Evolutionary conservation across 306 rosid species (phyloP).

Genomic region (Vigna reflexopilosa): DNA sequence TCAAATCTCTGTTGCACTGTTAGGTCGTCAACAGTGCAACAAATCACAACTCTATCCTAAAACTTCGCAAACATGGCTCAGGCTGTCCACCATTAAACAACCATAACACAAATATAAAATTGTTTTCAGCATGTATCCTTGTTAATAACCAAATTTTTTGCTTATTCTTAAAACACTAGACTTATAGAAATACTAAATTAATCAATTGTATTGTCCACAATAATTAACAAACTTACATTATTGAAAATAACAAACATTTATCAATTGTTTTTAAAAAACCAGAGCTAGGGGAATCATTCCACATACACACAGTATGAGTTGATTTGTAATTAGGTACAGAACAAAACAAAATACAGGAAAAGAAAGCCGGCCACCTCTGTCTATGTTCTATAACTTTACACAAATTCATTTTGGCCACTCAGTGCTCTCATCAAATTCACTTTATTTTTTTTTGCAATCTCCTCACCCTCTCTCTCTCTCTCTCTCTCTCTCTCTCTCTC

Average conservation of each 20-base stretch:
- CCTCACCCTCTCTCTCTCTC: not conserved
- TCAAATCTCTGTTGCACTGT: not conserved
- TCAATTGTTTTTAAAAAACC: not conserved
- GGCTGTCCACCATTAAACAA: not conserved
- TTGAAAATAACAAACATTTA: not conserved
- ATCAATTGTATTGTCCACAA: not conserved
- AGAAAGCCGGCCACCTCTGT: conserved; percentile 46
- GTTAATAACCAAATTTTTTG: not conserved
- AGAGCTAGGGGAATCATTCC: not conserved
- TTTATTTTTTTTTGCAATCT: not conserved
- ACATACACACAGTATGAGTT: not conserved
- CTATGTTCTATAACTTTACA: conserved; percentile 37
- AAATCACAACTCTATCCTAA: not conserved
- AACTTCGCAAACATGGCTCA: not conserved
- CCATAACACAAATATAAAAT: not conserved
- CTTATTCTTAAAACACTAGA: not conserved
- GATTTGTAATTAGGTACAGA: conserved; percentile 26
- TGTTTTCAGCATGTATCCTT: not conserved
- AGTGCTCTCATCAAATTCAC: conserved; percentile 23
- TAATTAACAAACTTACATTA: not conserved
- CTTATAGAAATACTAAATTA: not conserved
- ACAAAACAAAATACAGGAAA: conserved; percentile 39
- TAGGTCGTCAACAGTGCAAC: not conserved
- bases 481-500: not conserved
- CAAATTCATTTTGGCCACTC: conserved; percentile 42